phyloP scores from a whole-genome alignment of 148 eudicot genomes.

The Cornus controversa region DNA sequence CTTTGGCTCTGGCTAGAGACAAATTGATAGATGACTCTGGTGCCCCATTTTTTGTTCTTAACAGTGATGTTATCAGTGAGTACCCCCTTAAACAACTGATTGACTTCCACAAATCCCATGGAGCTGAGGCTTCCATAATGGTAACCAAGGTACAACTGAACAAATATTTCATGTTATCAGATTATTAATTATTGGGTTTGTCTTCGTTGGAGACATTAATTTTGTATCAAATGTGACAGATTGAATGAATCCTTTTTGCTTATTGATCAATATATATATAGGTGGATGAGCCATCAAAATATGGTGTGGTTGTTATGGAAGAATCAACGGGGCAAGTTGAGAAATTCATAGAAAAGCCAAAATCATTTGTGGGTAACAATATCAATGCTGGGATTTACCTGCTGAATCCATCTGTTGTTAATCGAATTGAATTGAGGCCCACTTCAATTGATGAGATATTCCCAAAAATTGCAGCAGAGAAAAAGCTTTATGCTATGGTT shows the following conservation, averaged over 20 bases:
- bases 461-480: constrained; percentile 73
- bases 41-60: constrained; percentile 87
- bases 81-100: constrained; percentile 86
- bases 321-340: constrained; percentile 84
- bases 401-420: constrained; percentile 78
- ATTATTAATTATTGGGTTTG: not conserved
- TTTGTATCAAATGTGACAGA: not conserved
- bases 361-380: constrained; percentile 88
- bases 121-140: constrained; percentile 93
- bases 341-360: constrained; percentile 88
- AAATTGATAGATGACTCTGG: constrained; percentile 74
- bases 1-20: constrained; percentile 89
- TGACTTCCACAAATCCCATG: constrained; percentile 81
- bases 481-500: constrained; percentile 72
- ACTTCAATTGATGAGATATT: constrained; percentile 91
- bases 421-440: constrained; percentile 71
- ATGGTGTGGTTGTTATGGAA: constrained; percentile 90
- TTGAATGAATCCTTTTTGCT: not conserved
- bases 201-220: constrained; percentile 4
- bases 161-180: not conserved
- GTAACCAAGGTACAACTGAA: constrained; percentile 70
- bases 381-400: constrained; percentile 96
- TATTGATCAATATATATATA: constrained; percentile 40
- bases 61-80: constrained; percentile 94
- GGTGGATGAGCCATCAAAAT: constrained; percentile 98